Percentiles rank a stretch among this genome's conserved stretches.
Evolutionary conservation across 2,329 filamentous ascomycete species (phyloP).

Genomic region (Fusarium luffae): DNA sequence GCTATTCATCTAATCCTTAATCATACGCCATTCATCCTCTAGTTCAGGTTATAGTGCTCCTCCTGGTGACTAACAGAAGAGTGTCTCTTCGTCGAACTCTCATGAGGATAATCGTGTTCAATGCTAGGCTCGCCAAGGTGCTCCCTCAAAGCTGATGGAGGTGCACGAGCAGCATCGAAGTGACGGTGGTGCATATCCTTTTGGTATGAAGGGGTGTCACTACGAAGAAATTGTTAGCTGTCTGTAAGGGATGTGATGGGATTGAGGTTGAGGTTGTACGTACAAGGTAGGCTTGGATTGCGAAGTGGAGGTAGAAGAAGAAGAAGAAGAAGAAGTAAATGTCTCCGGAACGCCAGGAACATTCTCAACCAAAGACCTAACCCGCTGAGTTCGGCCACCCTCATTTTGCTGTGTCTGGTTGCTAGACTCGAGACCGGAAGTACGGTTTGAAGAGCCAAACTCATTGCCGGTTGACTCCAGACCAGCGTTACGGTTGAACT

Average conservation of each 20-base stretch:
- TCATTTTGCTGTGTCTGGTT: conserved; percentile 5
- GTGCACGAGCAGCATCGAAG: conserved; percentile 41
- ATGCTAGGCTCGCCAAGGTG: conserved; percentile 45
- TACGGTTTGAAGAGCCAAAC: neutral
- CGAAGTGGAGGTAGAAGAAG: neutral
- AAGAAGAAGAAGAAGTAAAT: neutral
- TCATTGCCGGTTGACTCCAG: conserved; percentile 6
- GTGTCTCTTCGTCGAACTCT: conserved; percentile 46
- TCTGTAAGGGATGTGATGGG: no score
- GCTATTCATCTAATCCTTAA: neutral
- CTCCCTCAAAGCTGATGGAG: conserved; percentile 42
- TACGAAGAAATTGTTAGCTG: neutral
- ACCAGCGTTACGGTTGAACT: neutral
- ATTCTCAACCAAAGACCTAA: conserved; percentile 28
- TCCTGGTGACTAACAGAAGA: conserved; percentile 48
- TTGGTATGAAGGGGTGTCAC: neutral
- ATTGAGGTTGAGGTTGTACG: neutral
- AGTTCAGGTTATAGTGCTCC: conserved; percentile 41
- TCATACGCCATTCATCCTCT: neutral
- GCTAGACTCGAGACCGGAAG: neutral
- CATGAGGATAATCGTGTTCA: conserved; percentile 48
- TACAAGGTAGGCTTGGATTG: conserved; percentile 8
- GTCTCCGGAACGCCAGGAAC: conserved; percentile 19
- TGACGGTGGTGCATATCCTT: neutral
- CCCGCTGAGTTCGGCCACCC: conserved; percentile 25